Evolutionary conservation across 2,329 filamentous ascomycete species (phyloP), one percentile per base, ranked within the genome.

Genomic region (Clathrospora elynae): DNA sequence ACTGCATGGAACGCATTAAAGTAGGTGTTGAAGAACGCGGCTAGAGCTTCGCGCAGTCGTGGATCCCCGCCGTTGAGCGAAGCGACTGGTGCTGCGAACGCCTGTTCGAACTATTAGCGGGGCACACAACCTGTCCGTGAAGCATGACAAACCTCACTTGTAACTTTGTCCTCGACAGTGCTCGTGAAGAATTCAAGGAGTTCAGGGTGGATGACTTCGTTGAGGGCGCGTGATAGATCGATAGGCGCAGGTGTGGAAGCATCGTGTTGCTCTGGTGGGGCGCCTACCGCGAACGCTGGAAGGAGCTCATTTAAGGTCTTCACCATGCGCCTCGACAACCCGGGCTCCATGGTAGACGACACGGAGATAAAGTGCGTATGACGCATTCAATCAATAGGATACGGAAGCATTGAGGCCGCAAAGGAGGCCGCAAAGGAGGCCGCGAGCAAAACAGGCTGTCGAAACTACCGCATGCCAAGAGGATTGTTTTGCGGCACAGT

Each of bases 171-270:
- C 24, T 62, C 58, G 11, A 61, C 42, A 2, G 49, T 55, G n/a
- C 59, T 61, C 32, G 59, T 59, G 49, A 64, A 59, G 39, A 65
- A 61, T 35, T 63, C 53, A 11, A 56, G 31, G 2, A 66, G 46
- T 33, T 66, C 63, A 2, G 45, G 40, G 7, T 58, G 59, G 17
- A 64, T 46, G 8, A 60, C 54, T 32, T 63, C 57, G 39, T 64
- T 66, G 16, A 63, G 55, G 3, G 53, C 61, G 22, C 35, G 51
- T 7, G 62, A 63, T 1, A 66, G 49, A 45, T 66, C 61, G 26
- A 62, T 53, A 1, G 41, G 39, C 4, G 43, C 8, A n/a, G 40
- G 13, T n/a, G n/a, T 44, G 4, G 42, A 37, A 17, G 49, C 35
- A 26, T 59, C 38, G 37, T 46, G 46, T 7, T 42, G 41, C 14